Evolutionary conservation across 2,329 filamentous ascomycete genomes (phyloP).

Genomic region (Penicillium sp.): DNA sequence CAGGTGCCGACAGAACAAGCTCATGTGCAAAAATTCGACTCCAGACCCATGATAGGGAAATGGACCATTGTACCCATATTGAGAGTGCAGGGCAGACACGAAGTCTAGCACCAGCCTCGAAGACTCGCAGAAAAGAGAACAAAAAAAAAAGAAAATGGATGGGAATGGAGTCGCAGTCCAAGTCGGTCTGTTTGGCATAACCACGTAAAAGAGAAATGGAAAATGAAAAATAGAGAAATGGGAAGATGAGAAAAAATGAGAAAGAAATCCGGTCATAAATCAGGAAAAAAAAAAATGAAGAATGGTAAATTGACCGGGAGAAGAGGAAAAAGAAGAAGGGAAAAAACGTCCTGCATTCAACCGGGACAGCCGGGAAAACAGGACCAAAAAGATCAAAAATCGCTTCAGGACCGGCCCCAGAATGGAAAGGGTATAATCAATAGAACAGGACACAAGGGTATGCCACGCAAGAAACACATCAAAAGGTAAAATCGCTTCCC

Average conservation of each 20-base stretch:
- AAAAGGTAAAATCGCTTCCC: conserved; percentile 16
- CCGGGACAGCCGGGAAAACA: conserved; percentile 18
- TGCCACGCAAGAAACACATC: conserved; percentile 23
- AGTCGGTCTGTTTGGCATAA: conserved; percentile 40
- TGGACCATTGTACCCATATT: conserved; percentile 20
- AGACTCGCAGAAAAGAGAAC: conserved; percentile 37
- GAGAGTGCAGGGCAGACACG: conserved; percentile 19
- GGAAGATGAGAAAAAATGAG: conserved; percentile 9
- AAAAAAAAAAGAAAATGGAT: conserved; percentile 17
- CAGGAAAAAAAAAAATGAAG: conserved; percentile 14
- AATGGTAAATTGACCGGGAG: conserved; percentile 22
- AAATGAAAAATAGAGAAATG: conserved; percentile 5
- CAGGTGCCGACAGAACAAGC: conserved; percentile 10
- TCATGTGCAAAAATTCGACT: conserved; percentile 12
- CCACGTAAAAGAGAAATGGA: conserved; percentile 32
- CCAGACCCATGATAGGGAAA: conserved; percentile 12
- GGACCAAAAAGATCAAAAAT: conserved; percentile 21
- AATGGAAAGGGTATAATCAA: conserved; percentile 31
- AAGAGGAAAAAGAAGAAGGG: conserved; percentile 22
- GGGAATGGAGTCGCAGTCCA: conserved; percentile 34
- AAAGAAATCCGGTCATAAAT: conserved; percentile 20
- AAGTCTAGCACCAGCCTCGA: conserved; percentile 28
- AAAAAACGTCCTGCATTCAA: conserved; percentile 25
- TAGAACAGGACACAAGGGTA: conserved; percentile 26
- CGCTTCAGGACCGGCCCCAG: conserved; percentile 39